Conservation (phyloP, 169 alveolate species). For the Babesia ovata region DNA sequence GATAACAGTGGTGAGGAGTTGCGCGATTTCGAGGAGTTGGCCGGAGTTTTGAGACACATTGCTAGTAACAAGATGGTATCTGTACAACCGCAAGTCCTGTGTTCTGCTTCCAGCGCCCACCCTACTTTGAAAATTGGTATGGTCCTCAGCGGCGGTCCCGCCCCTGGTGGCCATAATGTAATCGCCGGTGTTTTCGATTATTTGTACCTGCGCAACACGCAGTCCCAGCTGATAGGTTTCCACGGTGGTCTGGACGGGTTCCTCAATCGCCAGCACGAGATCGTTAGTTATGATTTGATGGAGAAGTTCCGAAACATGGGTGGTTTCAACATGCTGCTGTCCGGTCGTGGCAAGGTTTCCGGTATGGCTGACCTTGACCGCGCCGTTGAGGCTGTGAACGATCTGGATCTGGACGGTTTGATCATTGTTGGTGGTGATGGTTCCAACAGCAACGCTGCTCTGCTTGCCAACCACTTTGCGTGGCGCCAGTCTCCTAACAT, state of each 20-base stretch:
- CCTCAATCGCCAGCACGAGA: conserved; percentile 89
- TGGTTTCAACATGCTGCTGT: conserved; percentile 98
- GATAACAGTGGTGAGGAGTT: conserved; percentile 63
- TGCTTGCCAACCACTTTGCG: conserved; percentile 94
- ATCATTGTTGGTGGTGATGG: conserved; percentile 99
- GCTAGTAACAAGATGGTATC: conserved; percentile 52
- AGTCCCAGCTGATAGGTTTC: conserved; percentile 91
- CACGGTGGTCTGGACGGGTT: conserved; percentile 94
- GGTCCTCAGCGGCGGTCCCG: conserved; percentile 99
- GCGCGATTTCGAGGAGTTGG: conserved; percentile 36
- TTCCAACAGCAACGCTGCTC: conserved; percentile 97
- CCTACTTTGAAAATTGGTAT: conserved; percentile 86
- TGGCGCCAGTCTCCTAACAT: conserved; percentile 13
- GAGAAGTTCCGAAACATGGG: conserved; percentile 94
- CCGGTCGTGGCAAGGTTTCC: conserved; percentile 97
- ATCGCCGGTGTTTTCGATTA: conserved; percentile 95
- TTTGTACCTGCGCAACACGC: conserved; percentile 86
- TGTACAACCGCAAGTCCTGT: conserved; percentile 46
- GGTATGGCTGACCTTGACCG: conserved; percentile 89
- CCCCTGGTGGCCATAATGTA: conserved; percentile 99
- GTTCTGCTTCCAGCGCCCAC: background rate
- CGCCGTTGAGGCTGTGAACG: conserved; percentile 82
- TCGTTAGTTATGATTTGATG: conserved; percentile 89
- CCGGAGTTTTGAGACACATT: conserved; percentile 36
- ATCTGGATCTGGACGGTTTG: conserved; percentile 93